Evolutionary conservation across 2,329 filamentous ascomycete genomes (phyloP), one percentile per base, ranked within the genome.

Genomic region (Fusarium penzigii): DNA sequence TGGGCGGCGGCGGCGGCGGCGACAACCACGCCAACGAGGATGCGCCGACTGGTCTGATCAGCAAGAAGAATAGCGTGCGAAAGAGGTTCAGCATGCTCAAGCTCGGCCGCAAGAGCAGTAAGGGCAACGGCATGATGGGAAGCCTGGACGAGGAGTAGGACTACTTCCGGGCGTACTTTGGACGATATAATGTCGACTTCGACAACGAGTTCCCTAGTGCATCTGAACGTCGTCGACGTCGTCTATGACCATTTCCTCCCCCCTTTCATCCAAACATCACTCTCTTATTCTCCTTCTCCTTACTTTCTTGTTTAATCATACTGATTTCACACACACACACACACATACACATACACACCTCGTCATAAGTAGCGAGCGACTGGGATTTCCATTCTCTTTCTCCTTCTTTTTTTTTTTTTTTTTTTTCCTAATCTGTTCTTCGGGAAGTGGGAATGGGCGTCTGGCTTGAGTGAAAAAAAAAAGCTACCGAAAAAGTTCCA

Each of bases 71-170:
- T 36, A 88, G 85, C 52, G 82, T 95, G 59, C 85, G 87, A 72
- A 93, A 91, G 75, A 76, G 91, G 65, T 78, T 95, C 59, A 94
- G 89, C 68, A 77, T 92, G 64, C 77, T 95, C 65, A 89, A 88
- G 68, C 78, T 92, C 46, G 86, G 88, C 29, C 87, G 85, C 69
- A 90, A 89, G 74, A 76, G 75, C 42, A 84, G 81, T 66, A 86
- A 84, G 68, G 74, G 70, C 44, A 77, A 70, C 55, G 76, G 70
- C 29, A 65, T 73, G 54, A 83, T 83, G 80, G 75, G 75, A 48
- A 79, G 79, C 58, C 67, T 84, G 56, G 76, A 82, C 49, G 81
- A 84, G 67, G 81, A 84, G 69, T 81, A 75, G 73, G 58, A 66
- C 58, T 65, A 63, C 65, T 67, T 69, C 55, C 65, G 63, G 61